Evolutionary conservation across 106 monocot genomes (phyloP), one percentile per base, ranked within the genome.

Genomic region (Platanthera zijinensis): DNA sequence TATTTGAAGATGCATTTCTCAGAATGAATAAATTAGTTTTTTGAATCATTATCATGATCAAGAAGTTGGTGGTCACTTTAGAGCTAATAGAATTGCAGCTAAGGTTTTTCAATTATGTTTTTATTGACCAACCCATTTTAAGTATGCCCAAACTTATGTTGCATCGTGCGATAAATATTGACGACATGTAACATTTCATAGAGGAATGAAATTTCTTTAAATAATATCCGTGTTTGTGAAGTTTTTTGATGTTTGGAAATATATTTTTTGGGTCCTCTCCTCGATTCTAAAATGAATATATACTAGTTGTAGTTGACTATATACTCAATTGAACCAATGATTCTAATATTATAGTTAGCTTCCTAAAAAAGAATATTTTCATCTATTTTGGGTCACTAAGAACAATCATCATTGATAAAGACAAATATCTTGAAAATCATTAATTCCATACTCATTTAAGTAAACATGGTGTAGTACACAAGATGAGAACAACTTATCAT

Each of bases 81-180:
- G 50, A 10, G 39, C 0, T 9, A 46, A 45, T n/a, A 74, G 9
- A 39, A 79, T 14, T 14, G 10, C 32, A 3, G 8, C 9, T 5
- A 83, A 83, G 25, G 6, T 83, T 2, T 25, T 74, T 2, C 74
- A 75, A 48, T 46, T 46, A 48, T 30, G 68, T 17, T 83, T 83
- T 62, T 83, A 51, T 50, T 83, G 22, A 75, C 75, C 78, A 6
- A 51, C 74, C 5, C 7, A 75, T 0, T 83, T 79, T n/a, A 49
- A 74, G 0, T 6, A 83, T 52, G 52, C 69, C 46, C 0, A 63
- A 11, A 5, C n/a, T 3, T 74, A 73, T 64, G 18, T 17, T 28
- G 10, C 15, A 9, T 8, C 0, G n/a, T 73, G 17, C 18, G 59
- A 59, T 19, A 7, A 2, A 18, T 19, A 5, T 19, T 5, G 18